phyloP scores from a whole-genome alignment of 352 stramenopile species.

The Sclerospora graminicola region DNA sequence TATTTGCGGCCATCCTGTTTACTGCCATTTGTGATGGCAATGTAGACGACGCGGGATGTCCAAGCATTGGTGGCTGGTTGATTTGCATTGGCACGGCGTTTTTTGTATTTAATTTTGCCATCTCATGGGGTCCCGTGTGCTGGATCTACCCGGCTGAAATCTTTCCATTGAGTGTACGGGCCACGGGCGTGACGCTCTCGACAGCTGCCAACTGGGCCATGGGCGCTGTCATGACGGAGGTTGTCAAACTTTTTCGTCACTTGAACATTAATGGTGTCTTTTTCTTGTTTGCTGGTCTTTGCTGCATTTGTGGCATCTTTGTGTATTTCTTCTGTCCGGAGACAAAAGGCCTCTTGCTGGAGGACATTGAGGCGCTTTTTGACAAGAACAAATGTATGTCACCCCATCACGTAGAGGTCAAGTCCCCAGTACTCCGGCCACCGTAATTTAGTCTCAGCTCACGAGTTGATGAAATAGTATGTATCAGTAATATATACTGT shows the following conservation, averaged over 20 bases:
- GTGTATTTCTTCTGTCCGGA: slow-evolving; percentile 32
- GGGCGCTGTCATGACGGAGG: slow-evolving; percentile 24
- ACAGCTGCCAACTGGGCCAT: slow-evolving; percentile 11
- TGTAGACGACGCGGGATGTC: slow-evolving; percentile 1
- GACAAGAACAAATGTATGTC: slow-evolving; percentile 4
- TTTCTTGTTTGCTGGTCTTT: slow-evolving; percentile 37
- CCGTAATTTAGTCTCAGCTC: too few species aligned
- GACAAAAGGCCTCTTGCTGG: slow-evolving; percentile 30
- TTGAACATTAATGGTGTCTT: slow-evolving; percentile 48
- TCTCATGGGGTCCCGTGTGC: slow-evolving; percentile 4
- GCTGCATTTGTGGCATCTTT: slow-evolving; percentile 23
- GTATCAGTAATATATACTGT: too few species aligned
- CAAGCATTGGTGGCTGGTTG: neutral
- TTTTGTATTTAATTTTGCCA: slow-evolving; percentile 6
- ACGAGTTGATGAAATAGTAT: too few species aligned
- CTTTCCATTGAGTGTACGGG: slow-evolving; percentile 5
- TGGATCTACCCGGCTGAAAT: slow-evolving; percentile 6
- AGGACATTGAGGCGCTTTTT: slow-evolving; percentile 37
- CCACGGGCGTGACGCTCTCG: neutral
- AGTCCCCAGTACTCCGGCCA: too few species aligned
- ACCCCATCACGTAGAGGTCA: slow-evolving; percentile 9
- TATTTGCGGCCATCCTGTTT: slow-evolving; percentile 8
- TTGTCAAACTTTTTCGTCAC: slow-evolving; percentile 8
- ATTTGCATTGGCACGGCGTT: slow-evolving; percentile 4
- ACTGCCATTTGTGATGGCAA: slow-evolving; percentile 2